A percentile compares a stretch with the other conserved stretches of the same genome.
Conservation (phyloP, 441 rosid species). For the Croton setiger region DNA sequence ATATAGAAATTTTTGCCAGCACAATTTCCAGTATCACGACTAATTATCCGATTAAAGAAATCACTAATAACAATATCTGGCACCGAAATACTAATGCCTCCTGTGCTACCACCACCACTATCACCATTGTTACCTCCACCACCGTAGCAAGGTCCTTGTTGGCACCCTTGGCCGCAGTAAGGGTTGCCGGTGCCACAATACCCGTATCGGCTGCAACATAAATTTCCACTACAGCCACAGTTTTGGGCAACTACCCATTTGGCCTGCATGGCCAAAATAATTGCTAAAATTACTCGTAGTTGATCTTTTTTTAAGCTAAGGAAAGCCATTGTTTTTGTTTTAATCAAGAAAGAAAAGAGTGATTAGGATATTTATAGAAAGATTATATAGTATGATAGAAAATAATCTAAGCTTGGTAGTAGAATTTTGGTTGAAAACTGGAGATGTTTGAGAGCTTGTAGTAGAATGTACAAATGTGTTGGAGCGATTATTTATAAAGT, state of each 20-base stretch:
- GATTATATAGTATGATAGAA: neutral
- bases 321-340: neutral
- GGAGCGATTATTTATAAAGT: neutral
- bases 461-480: neutral
- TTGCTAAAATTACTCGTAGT: neutral
- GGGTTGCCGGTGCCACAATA: constrained; percentile 27
- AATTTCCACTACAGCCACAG: constrained; percentile 29
- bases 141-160: constrained; percentile 24
- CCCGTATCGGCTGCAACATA: constrained; percentile 39
- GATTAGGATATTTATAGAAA: constrained; percentile 2
- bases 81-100: constrained; percentile 7
- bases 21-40: constrained; percentile 25
- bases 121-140: neutral
- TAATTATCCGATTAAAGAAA: constrained; percentile 31
- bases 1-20: constrained; percentile 36
- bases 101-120: neutral
- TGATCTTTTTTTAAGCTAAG: neutral
- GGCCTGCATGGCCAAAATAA: constrained; percentile 2
- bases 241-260: constrained; percentile 17
- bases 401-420: neutral
- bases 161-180: constrained; percentile 35
- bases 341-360: neutral
- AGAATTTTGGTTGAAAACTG: neutral
- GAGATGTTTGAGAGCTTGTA: neutral
- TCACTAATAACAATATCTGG: constrained; percentile 21